These are phyloP conservation scores for Tilletia indica DNA, from an alignment of 1,284 basidiomycete genomes.

Conservation along the genomic window DNA sequence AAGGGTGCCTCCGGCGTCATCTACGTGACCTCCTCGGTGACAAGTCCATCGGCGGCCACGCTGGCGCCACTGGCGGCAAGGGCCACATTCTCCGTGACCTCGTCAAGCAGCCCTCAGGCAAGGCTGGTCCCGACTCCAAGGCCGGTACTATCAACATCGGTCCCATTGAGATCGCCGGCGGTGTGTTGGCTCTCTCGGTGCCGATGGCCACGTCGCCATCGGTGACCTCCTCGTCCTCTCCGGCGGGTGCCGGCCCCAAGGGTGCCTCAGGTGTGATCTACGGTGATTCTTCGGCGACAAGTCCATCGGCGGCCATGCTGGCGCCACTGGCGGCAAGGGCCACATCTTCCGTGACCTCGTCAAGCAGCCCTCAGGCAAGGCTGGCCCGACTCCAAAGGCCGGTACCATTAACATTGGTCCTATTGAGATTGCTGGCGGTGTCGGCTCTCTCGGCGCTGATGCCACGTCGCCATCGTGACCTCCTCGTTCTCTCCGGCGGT, in stretches of 20 bases:
- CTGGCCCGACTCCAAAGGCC: background rate
- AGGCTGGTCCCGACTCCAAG: background rate
- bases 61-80: background rate
- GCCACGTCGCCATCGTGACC: conserved; percentile 15
- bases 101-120: conserved; percentile 16
- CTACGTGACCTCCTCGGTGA: conserved; percentile 6
- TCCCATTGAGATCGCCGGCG: conserved; percentile 3
- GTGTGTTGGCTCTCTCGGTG: background rate
- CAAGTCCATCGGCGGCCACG: conserved; percentile 15
- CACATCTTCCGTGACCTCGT: conserved; percentile 13
- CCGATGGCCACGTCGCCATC: conserved; percentile 13
- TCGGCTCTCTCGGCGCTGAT: conserved; percentile 2
- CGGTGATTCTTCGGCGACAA: conserved; percentile 17
- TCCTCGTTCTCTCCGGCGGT: conserved; percentile 4
- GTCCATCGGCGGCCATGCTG: background rate
- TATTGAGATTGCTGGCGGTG: conserved; percentile 1
- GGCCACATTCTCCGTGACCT: conserved; percentile 11
- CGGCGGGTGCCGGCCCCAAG: conserved; percentile 16
- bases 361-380: conserved; percentile 15
- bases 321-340: conserved; percentile 4
- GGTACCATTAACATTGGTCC: conserved; percentile 7
- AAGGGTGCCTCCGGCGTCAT: conserved; percentile 11
- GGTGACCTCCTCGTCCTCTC: conserved; percentile 6
- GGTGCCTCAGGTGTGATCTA: conserved; percentile 13
- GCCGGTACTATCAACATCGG: conserved; percentile 11